A percentile compares a stretch with the other conserved stretches of the same genome.
phyloP scores from a whole-genome alignment of 2,329 filamentous ascomycete genomes.

The Venturia oleaginea region DNA sequence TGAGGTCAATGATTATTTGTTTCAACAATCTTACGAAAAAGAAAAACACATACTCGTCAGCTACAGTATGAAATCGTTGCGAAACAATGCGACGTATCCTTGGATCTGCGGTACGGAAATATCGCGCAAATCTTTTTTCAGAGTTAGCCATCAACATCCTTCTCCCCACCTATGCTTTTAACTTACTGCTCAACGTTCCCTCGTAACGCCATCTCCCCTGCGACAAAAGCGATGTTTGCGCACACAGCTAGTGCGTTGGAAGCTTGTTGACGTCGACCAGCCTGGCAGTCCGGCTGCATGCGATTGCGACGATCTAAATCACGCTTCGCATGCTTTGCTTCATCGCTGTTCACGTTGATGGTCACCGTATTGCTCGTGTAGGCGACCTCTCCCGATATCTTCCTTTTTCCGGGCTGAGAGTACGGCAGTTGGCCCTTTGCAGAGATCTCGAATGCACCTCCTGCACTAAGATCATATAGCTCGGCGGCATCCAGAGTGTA shows the following conservation, averaged over 20 bases:
- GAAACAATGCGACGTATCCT: constrained; percentile 3
- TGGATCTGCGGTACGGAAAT: constrained; percentile 11
- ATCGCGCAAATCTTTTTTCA: constrained; percentile 1
- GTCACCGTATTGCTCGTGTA: constrained; percentile 2
- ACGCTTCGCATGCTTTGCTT: background rate
- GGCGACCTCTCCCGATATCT: background rate
- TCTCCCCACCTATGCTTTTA: background rate
- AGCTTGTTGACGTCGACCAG: background rate
- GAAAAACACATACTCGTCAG: constrained; percentile 2
- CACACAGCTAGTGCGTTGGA: background rate
- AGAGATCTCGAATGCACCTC: constrained; percentile 5
- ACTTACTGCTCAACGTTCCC: constrained; percentile 10
- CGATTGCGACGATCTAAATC: background rate
- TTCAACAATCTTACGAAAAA: background rate
- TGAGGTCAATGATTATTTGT: background rate
- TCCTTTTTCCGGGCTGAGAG: background rate
- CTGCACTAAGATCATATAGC: constrained; percentile 9
- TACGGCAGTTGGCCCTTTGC: constrained; percentile 2
- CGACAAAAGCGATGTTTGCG: constrained; percentile 1
- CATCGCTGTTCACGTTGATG: constrained; percentile 1
- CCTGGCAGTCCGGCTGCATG: constrained; percentile 2
- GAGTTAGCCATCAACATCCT: background rate
- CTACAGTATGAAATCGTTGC: constrained; percentile 9
- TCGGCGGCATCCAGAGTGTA: constrained; percentile 1
- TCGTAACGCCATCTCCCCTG: background rate